phyloP scores from a whole-genome alignment of 208 protist species.

The Trichomonas gallinae region DNA sequence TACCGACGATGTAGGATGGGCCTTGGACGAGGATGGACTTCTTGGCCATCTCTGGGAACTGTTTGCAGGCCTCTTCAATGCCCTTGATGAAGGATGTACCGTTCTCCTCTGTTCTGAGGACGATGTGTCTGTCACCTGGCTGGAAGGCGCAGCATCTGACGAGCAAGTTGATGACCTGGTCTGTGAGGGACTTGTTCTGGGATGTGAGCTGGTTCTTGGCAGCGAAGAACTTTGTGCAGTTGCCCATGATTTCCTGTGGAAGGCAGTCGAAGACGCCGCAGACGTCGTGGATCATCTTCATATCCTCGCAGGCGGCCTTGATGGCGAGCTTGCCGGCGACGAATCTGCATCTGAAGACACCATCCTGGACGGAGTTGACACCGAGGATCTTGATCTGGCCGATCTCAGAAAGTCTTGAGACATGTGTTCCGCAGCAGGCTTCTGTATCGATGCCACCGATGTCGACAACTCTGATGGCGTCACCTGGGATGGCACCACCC shows the following conservation, averaged over 20 bases:
- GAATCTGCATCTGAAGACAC: conserved; percentile 16
- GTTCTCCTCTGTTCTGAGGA: background rate
- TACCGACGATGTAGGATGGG: background rate
- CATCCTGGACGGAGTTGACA: background rate
- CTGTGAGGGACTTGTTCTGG: background rate
- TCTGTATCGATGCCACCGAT: conserved; percentile 26
- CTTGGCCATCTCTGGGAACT: background rate
- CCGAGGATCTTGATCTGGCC: background rate
- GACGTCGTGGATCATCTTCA: background rate
- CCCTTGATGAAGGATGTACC: background rate
- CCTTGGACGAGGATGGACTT: background rate
- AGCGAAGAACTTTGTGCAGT: background rate
- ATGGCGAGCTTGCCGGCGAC: background rate
- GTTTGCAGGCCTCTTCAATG: background rate
- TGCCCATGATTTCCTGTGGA: background rate
- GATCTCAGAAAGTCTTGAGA: background rate
- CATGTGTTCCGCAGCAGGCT: conserved; percentile 23
- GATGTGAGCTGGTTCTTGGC: background rate
- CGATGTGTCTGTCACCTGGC: background rate
- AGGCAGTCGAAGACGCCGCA: background rate
- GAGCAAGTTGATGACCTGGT: background rate
- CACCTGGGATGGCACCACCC: conserved; percentile 19
- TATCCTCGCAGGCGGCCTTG: background rate
- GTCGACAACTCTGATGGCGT: conserved; percentile 2
- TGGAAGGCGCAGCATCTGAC: background rate